A percentile compares a stretch with the other conserved stretches of the same genome.
Conservation (phyloP, 2,329 filamentous ascomycete species). For the Verticillium tricorpus region DNA sequence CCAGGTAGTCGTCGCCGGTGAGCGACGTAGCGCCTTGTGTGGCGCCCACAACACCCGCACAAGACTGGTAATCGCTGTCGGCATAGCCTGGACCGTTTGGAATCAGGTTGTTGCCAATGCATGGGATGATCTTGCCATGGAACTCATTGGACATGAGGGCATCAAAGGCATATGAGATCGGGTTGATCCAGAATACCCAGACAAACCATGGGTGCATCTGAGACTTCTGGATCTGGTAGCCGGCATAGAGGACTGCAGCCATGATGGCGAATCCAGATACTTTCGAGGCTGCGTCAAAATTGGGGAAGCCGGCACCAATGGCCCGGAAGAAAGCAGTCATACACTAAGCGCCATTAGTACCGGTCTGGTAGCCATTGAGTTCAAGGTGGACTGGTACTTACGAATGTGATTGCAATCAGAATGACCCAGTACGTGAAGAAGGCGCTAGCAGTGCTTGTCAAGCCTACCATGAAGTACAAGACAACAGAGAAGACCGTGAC, state of each 20-base stretch:
- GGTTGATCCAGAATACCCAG: slow-evolving; percentile 63
- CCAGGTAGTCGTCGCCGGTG: slow-evolving; percentile 55
- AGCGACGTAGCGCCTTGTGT: slow-evolving; percentile 41
- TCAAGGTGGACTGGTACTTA: slow-evolving; percentile 20
- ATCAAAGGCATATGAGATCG: slow-evolving; percentile 67
- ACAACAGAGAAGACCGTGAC: slow-evolving; percentile 53
- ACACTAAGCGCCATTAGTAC: slow-evolving; percentile 22
- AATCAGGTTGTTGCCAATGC: slow-evolving; percentile 44
- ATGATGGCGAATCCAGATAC: slow-evolving; percentile 45
- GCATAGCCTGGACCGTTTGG: slow-evolving; percentile 45
- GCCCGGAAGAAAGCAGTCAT: slow-evolving; percentile 57
- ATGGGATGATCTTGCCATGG: slow-evolving; percentile 47
- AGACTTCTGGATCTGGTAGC: slow-evolving; percentile 57
- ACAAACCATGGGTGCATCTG: slow-evolving; percentile 60
- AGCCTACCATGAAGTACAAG: slow-evolving; percentile 60
- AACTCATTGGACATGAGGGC: slow-evolving; percentile 69
- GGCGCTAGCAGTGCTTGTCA: slow-evolving; percentile 42
- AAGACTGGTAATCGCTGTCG: slow-evolving; percentile 40
- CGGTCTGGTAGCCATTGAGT: background rate
- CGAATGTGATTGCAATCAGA: slow-evolving; percentile 45
- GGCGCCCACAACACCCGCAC: slow-evolving; percentile 55
- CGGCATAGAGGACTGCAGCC: slow-evolving; percentile 56
- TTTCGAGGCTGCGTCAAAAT: slow-evolving; percentile 57
- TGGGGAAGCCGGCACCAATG: slow-evolving; percentile 50
- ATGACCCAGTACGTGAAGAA: slow-evolving; percentile 62